These are phyloP conservation scores for Aspergillus sp. DNA, from an alignment of 2,329 filamentous ascomycete genomes.

Conservation along the genomic window DNA sequence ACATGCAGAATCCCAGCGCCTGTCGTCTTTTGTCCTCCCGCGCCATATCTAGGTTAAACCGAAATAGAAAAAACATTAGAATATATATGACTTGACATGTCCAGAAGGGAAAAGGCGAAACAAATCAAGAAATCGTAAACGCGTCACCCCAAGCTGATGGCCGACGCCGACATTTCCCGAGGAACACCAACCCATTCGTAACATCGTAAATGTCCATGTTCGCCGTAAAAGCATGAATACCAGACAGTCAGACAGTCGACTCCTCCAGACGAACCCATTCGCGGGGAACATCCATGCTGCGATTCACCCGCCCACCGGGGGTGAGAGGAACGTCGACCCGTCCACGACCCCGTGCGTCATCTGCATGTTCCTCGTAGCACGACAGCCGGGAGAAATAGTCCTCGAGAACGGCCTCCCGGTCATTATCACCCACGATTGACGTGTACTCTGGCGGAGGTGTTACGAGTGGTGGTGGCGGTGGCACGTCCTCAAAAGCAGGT, in stretches of 20 bases:
- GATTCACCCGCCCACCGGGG: slow-evolving; percentile 59
- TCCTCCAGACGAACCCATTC: slow-evolving; percentile 49
- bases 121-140: not conserved
- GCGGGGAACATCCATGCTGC: slow-evolving; percentile 63
- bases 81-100: not conserved
- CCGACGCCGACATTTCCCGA: not conserved
- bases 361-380: slow-evolving; percentile 60
- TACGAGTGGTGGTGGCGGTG: slow-evolving; percentile 68
- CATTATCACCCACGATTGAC: slow-evolving; percentile 66
- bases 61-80: not conserved
- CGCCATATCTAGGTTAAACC: too few species aligned
- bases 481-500: slow-evolving; percentile 79
- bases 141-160: not conserved
- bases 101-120: not conserved
- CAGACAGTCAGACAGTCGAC: slow-evolving; percentile 12
- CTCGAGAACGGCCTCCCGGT: slow-evolving; percentile 66
- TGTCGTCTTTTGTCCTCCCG: too few species aligned
- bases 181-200: not conserved
- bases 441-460: slow-evolving; percentile 87
- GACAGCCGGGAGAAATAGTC: slow-evolving; percentile 85
- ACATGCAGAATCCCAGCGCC: too few species aligned
- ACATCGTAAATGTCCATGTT: not conserved
- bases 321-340: slow-evolving; percentile 60
- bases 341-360: slow-evolving; percentile 46
- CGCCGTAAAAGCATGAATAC: not conserved